Evolutionary conservation across 2,329 filamentous ascomycete species (phyloP), one percentile per base, ranked within the genome.

Genomic region (Eutypa lata): DNA sequence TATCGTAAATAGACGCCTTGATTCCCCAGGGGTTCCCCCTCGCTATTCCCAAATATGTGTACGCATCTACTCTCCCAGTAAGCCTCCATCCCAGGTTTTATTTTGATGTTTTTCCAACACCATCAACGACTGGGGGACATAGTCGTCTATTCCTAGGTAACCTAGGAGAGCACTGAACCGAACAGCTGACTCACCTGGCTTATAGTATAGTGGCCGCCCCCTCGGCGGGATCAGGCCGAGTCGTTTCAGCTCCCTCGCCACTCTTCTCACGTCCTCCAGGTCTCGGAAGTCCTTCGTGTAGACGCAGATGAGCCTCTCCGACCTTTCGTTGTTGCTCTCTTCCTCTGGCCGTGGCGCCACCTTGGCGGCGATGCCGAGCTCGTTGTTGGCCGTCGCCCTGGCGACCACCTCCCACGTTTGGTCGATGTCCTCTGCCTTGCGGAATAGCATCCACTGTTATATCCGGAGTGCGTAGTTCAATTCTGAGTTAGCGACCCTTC

Each of bases 271-370:
- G 65, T 95, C 90, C 3, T 77, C 73, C 49, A 73, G 76, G 64
- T 95, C 84, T 26, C 74, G 74, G 65, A 91, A 94, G 67, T 96
- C 84, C 42, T 76, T 73, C 5, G 90, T 95, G 68, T 95, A 95
- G 7, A 95, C 75, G 59, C 88, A 92, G 24, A 95, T 83, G 42
- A 94, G 70, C 19, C 84, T 77, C 19, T 73, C 70, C 43, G 10
- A n/a, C 70, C 76, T 22, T 71, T 63, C 6, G 71, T 65, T n/a
- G 73, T 70, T 1, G 69, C 68, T 6, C 71, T 72, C 10, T 79
- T 68, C 46, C 76, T 73, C 1, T 13, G 42, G 42, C 22, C 76
- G 73, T 1, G 88, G 83, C 1, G 86, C 83, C 13, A 92, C 87
- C 70, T 94, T 95, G 10, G 90, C 88, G 1, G 75, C 79, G 38